Evolutionary conservation across 257 asterid genomes (phyloP).

Genomic region (Solanum etuberosum): DNA sequence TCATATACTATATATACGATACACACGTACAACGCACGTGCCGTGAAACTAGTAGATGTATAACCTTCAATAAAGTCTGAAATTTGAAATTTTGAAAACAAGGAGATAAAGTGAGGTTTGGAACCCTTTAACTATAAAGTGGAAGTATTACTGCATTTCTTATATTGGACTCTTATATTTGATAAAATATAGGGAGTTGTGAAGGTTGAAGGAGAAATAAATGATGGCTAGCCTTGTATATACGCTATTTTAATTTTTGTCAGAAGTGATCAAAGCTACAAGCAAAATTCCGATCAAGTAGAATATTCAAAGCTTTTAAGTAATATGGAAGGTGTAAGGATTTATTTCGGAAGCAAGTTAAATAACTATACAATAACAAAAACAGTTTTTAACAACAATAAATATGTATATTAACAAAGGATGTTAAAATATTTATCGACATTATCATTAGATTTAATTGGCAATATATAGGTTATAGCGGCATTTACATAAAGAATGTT

Average conservation of each 20-base stretch:
- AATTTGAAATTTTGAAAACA: neutral
- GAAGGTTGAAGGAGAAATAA: neutral
- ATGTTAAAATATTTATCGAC: accelerated
- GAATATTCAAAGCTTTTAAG: neutral
- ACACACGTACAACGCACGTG: too few relatives aligned
- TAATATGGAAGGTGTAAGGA: neutral
- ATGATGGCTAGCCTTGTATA: too few relatives aligned
- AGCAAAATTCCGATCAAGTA: neutral
- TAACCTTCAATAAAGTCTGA: neutral
- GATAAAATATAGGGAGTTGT: neutral
- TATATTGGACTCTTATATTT: neutral
- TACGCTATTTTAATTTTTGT: neutral
- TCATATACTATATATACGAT: too few relatives aligned
- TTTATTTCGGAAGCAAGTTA: neutral
- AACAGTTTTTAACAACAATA: too few relatives aligned
- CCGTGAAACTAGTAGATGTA: too few relatives aligned
- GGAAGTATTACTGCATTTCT: neutral
- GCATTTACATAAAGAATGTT: neutral
- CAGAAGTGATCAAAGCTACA: neutral
- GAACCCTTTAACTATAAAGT: neutral
- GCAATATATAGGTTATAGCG: neutral
- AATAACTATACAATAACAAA: neutral
- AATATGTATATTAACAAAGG: too few relatives aligned
- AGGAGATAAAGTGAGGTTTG: neutral
- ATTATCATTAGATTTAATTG: too few relatives aligned